phyloP scores from a whole-genome alignment of 1,284 basidiomycete genomes.

The Tilletiaria anomala region DNA sequence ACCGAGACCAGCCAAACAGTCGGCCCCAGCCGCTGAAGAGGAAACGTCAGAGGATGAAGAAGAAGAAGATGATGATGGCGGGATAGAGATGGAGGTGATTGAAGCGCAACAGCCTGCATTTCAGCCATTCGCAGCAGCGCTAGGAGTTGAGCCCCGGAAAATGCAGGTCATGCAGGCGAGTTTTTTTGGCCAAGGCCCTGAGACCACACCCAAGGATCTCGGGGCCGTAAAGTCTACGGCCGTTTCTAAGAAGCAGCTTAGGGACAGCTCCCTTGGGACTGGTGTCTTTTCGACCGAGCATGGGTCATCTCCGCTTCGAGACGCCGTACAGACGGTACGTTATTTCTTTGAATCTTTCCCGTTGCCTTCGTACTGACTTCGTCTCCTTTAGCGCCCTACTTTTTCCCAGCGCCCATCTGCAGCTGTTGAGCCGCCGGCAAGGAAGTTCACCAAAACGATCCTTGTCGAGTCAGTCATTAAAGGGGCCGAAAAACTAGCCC shows the following conservation, averaged over 20 bases:
- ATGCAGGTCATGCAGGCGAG: constrained; percentile 40
- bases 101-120: neutral
- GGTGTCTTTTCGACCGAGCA: too few relatives aligned
- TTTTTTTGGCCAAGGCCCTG: constrained; percentile 34
- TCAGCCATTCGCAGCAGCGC: constrained; percentile 11
- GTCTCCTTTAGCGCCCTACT: constrained; percentile 6
- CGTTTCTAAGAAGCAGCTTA: too few relatives aligned
- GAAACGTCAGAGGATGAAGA: constrained; percentile 1
- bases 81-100: neutral
- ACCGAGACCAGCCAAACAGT: neutral
- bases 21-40: neutral
- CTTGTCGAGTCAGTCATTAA: constrained; percentile 46
- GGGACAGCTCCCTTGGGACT: too few relatives aligned
- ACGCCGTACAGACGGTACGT: too few relatives aligned
- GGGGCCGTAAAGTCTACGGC: too few relatives aligned
- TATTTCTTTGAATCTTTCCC: too few relatives aligned
- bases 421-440: constrained; percentile 10
- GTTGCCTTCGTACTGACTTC: neutral
- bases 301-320: too few relatives aligned
- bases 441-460: constrained; percentile 18
- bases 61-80: constrained; percentile 1
- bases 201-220: neutral
- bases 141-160: constrained; percentile 18
- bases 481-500: constrained; percentile 53
- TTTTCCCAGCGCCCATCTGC: constrained; percentile 2